Percentiles rank a stretch among this genome's conserved stretches.
phyloP scores from a whole-genome alignment of 2,329 filamentous ascomycete genomes.

The Epichloe elymi region DNA sequence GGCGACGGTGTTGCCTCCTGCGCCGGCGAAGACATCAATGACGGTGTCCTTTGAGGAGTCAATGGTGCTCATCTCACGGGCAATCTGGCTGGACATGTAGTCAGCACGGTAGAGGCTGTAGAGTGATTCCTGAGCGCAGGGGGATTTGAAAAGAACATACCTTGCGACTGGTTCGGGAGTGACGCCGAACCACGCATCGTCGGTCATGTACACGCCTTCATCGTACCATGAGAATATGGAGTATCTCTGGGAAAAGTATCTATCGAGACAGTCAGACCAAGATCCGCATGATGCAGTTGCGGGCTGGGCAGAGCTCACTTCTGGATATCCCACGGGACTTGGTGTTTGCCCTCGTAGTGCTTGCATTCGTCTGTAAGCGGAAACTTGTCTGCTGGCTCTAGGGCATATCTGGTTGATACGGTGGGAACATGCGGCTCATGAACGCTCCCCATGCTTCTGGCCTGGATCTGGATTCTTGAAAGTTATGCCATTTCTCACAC shows the following conservation, averaged over 20 bases:
- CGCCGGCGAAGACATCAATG: slow-evolving; percentile 82
- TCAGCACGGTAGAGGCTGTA: background rate
- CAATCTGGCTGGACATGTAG: slow-evolving; percentile 49
- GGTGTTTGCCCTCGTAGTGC: slow-evolving; percentile 56
- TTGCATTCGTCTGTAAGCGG: slow-evolving; percentile 51
- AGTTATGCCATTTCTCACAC: background rate
- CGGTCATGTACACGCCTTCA: slow-evolving; percentile 77
- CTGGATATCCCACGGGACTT: slow-evolving; percentile 73
- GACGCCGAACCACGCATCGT: slow-evolving; percentile 93
- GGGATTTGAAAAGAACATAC: slow-evolving; percentile 32
- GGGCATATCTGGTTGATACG: slow-evolving; percentile 12
- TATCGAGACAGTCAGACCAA: slow-evolving; percentile 20
- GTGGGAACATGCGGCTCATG: slow-evolving; percentile 6
- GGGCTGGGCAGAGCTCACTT: slow-evolving; percentile 44
- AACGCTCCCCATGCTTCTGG: slow-evolving; percentile 7
- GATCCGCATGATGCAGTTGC: background rate
- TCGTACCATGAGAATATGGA: slow-evolving; percentile 82
- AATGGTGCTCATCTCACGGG: slow-evolving; percentile 51
- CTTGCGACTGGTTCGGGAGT: slow-evolving; percentile 84
- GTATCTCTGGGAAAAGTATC: slow-evolving; percentile 84
- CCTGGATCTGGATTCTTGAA: background rate
- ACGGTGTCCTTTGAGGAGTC: slow-evolving; percentile 48
- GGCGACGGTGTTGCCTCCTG: slow-evolving; percentile 89
- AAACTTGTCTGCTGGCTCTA: slow-evolving; percentile 31
- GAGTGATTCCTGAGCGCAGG: background rate